Evolutionary conservation across 306 rosid genomes (phyloP).

Genomic region (Cajanus cajan): DNA sequence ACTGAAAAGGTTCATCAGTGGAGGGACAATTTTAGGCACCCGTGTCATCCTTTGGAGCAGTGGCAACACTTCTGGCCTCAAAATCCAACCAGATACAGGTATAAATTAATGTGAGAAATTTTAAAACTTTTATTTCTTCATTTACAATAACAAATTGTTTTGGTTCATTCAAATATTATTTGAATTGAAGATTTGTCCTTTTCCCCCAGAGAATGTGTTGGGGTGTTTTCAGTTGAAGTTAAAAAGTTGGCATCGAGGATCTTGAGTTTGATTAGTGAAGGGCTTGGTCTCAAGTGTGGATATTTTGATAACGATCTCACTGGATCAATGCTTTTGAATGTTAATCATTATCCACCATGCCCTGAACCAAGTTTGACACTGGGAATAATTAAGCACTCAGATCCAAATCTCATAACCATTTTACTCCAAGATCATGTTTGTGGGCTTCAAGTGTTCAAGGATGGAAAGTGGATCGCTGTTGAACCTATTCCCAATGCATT

Average conservation of each 20-base stretch:
- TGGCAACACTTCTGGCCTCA: constrained; percentile 37
- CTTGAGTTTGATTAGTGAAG: constrained; percentile 31
- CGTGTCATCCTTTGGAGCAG: constrained; percentile 31
- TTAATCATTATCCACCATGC: constrained; percentile 28
- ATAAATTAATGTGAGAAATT: neutral
- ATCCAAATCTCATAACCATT: constrained; percentile 35
- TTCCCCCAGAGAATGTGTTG: constrained; percentile 27
- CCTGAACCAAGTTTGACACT: constrained; percentile 40
- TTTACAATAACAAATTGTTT: neutral
- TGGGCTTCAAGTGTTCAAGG: constrained; percentile 39
- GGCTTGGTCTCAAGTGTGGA: constrained; percentile 22
- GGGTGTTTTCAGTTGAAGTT: constrained; percentile 25
- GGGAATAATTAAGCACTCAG: constrained; percentile 33
- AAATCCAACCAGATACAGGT: constrained; percentile 31
- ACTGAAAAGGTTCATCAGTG: constrained; percentile 34
- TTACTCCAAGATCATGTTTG: constrained; percentile 24
- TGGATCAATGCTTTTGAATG: neutral
- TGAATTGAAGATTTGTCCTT: neutral
- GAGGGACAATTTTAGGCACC: constrained; percentile 34
- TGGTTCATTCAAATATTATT: neutral
- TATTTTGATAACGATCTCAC: constrained; percentile 31
- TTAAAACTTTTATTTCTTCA: neutral
- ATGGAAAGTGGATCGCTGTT: constrained; percentile 32
- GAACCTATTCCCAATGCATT: constrained; percentile 31
- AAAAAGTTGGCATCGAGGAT: constrained; percentile 28